A percentile compares a stretch with the other conserved stretches of the same genome.
These are phyloP conservation scores for Rickenella mellea DNA, from an alignment of 768 basidiomycete species.

Conservation along the genomic window DNA sequence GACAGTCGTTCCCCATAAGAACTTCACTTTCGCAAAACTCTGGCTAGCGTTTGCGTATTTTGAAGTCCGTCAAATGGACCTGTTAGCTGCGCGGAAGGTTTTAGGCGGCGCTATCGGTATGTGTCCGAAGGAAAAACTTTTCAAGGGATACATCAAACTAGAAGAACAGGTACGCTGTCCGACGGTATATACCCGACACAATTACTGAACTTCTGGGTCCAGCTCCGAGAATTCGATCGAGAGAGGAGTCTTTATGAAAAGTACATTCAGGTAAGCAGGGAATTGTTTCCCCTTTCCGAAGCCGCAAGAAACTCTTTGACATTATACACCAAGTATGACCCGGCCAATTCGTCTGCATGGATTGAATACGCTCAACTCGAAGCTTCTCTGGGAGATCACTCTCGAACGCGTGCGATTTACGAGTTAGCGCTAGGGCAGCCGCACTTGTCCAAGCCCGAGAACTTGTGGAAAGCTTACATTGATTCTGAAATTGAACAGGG, in stretches of 20 bases:
- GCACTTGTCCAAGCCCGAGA: too few species aligned
- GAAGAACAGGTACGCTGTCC: conserved; percentile 21
- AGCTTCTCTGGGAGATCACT: too few species aligned
- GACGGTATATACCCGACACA: not conserved
- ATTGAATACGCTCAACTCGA: too few species aligned
- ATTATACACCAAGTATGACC: not conserved
- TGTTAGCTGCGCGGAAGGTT: conserved; percentile 35
- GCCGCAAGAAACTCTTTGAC: too few species aligned
- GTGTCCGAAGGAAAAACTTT: conserved; percentile 40
- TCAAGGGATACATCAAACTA: conserved; percentile 36
- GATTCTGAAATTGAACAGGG: too few species aligned
- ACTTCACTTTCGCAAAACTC: conserved; percentile 44
- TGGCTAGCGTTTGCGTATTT: conserved; percentile 40
- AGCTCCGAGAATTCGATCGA: conserved; percentile 39
- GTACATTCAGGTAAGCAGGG: too few species aligned
- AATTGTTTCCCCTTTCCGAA: too few species aligned
- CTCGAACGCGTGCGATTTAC: too few species aligned
- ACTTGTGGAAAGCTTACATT: too few species aligned
- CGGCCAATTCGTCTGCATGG: not conserved
- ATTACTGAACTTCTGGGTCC: not conserved
- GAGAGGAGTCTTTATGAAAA: conserved; percentile 19
- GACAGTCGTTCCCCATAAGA: conserved; percentile 38
- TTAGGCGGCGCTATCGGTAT: conserved; percentile 39
- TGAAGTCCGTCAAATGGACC: conserved; percentile 31
- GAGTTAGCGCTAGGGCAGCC: too few species aligned